These are phyloP conservation scores for Torulaspora globosa DNA, from an alignment of 1,139 yeast genomes.

Conservation along the genomic window DNA sequence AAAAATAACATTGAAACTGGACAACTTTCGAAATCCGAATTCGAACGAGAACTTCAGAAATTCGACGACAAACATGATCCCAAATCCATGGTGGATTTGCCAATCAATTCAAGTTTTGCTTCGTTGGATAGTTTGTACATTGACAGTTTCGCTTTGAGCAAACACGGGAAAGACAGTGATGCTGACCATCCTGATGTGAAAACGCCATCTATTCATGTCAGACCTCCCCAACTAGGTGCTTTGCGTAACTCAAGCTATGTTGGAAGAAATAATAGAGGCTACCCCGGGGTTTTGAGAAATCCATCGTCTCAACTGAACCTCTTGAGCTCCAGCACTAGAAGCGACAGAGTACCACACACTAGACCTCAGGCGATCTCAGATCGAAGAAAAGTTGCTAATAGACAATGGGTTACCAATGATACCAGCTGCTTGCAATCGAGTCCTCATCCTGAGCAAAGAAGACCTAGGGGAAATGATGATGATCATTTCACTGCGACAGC, in stretches of 20 bases:
- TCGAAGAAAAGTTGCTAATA: not conserved
- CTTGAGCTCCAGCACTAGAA: slow-evolving; percentile 8
- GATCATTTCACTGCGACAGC: not conserved
- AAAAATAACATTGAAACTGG: slow-evolving; percentile 9
- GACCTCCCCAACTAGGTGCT: slow-evolving; percentile 19
- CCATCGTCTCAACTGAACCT: slow-evolving; percentile 11
- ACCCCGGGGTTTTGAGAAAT: slow-evolving; percentile 7
- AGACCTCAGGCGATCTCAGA: not conserved
- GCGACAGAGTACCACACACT: slow-evolving; percentile 11
- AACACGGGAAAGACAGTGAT: slow-evolving; percentile 18
- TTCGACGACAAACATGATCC: slow-evolving; percentile 27
- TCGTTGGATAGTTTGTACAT: slow-evolving; percentile 70
- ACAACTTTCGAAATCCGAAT: slow-evolving; percentile 17
- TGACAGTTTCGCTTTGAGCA: slow-evolving; percentile 42
- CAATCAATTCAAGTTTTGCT: slow-evolving; percentile 71
- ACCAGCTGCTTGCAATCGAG: not conserved
- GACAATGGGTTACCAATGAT: not conserved
- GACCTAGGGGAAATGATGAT: not conserved
- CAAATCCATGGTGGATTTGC: slow-evolving; percentile 46
- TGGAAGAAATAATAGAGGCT: slow-evolving; percentile 6
- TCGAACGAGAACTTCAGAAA: slow-evolving; percentile 32
- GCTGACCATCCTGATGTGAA: slow-evolving; percentile 8
- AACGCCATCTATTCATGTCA: slow-evolving; percentile 15
- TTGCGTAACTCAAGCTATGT: slow-evolving; percentile 4
- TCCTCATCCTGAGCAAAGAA: not conserved